Evolutionary conservation across 139 green algal species (phyloP), one percentile per base, ranked within the genome.

Genomic region (Volvox reticuliferus): DNA sequence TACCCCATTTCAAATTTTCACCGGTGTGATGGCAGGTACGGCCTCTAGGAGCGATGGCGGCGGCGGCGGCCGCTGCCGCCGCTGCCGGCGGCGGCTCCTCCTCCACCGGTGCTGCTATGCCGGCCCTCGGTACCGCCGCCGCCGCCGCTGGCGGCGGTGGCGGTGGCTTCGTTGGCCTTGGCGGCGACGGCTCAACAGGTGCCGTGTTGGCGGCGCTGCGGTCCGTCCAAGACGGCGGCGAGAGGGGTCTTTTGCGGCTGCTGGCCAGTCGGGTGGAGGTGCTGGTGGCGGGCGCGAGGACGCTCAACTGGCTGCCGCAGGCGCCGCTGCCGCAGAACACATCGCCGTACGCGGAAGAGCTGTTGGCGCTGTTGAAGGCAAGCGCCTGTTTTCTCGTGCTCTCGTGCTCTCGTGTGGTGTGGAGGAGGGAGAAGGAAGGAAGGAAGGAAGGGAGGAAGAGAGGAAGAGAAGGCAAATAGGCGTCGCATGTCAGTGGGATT

Each of bases 301-400:
- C 84, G 36, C 65, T 89, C 28, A 73, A 92, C 26, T 97, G 95
- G 95, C 75, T 89, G 75, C 95, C 95, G 0, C 32, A 75, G 1
- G 84, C 89, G 86, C 92, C 94, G 33, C 87, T 93, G 35, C 87
- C 89, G 28, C n/a, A 55, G 1, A 75, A 62, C 26, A 86, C 80
- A 24, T 94, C 89, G 86, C 63, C 86, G 2, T 93, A 95, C 79
- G 89, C 95, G 0, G 87, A 94, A 0, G 93, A 95, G 36, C 93
- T 97, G 71, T 82, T 97, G 22, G 82, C 90, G 18, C 92, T 91
- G 68, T 79, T 97, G 13, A 93, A 95, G 94, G 95, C 93, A 37
- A 14, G 92, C n/a, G n/a, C n/a, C n/a, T n/a, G 26, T 5, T 55
- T 5, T 55, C 44, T 55, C 9, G 44, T 55, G 44, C 44, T 55